A percentile compares a stretch with the other conserved stretches of the same genome.
Evolutionary conservation across 2,329 filamentous ascomycete species (phyloP).

Genomic region (Pezicula neosporulosa): DNA sequence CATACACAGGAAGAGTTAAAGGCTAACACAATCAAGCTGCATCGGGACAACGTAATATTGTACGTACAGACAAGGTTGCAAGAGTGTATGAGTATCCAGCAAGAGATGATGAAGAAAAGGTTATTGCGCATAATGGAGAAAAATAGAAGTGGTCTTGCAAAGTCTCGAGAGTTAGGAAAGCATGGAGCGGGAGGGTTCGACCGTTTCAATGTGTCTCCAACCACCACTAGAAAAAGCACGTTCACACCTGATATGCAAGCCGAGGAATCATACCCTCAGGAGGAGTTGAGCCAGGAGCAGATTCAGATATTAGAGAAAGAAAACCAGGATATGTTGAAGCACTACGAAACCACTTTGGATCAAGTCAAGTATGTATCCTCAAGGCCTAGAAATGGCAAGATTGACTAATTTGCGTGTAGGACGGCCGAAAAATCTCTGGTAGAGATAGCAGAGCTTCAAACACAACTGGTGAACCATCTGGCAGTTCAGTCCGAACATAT

Average conservation of each 20-base stretch:
- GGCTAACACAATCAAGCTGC: slow-evolving; percentile 61
- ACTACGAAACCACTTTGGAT: slow-evolving; percentile 90
- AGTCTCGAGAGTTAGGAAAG: slow-evolving; percentile 41
- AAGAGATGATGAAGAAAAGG: slow-evolving; percentile 89
- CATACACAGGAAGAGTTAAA: slow-evolving; percentile 70
- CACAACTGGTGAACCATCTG: slow-evolving; percentile 81
- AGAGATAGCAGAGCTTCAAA: slow-evolving; percentile 91
- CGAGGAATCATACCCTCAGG: slow-evolving; percentile 19
- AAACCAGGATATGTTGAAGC: slow-evolving; percentile 87
- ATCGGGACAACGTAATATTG: slow-evolving; percentile 82
- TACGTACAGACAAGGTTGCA: slow-evolving; percentile 74
- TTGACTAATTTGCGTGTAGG: slow-evolving; percentile 40
- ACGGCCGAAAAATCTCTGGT: slow-evolving; percentile 85
- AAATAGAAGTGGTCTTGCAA: slow-evolving; percentile 81
- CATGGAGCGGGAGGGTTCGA: slow-evolving; percentile 24
- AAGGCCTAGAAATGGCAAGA: not conserved
- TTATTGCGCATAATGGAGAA: slow-evolving; percentile 83
- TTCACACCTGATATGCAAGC: slow-evolving; percentile 14
- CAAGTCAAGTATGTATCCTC: slow-evolving; percentile 77
- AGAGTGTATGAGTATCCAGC: slow-evolving; percentile 73
- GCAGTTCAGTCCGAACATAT: slow-evolving; percentile 85
- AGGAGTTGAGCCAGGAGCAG: slow-evolving; percentile 73
- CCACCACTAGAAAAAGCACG: slow-evolving; percentile 11
- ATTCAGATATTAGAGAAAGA: slow-evolving; percentile 90
- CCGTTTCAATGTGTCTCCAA: slow-evolving; percentile 8